phyloP scores from a whole-genome alignment of 2,329 filamentous ascomycete genomes.

The Coniochaeta ligniaria region DNA sequence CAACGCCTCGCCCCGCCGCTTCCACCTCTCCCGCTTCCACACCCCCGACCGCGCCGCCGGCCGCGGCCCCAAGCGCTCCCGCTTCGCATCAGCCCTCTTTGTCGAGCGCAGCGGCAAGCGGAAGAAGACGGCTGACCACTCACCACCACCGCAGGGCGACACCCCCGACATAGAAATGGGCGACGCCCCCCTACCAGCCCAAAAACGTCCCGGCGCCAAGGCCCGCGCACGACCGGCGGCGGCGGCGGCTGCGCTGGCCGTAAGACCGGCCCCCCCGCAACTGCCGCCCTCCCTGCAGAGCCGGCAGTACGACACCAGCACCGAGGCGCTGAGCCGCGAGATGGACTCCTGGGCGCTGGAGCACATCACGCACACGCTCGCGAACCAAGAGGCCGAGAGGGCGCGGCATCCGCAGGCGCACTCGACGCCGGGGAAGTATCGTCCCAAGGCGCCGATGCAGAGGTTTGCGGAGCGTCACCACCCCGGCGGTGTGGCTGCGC shows the following conservation, averaged over 20 bases:
- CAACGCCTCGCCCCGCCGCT: constrained; percentile 10
- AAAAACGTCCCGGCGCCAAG: constrained; percentile 7
- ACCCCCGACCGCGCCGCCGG: constrained; percentile 7
- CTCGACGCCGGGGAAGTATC: constrained; percentile 31
- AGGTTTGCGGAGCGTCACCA: constrained; percentile 51
- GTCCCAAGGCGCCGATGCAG: constrained; percentile 47
- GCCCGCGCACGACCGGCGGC: neutral
- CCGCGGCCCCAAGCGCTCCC: constrained; percentile 13
- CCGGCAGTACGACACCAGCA: constrained; percentile 25
- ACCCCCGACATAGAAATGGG: neutral
- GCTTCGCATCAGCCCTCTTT: constrained; percentile 14
- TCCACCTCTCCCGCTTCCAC: constrained; percentile 15
- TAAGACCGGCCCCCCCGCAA: constrained; percentile 7
- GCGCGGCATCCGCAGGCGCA: neutral
- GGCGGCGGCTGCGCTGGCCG: neutral
- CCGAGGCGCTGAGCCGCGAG: constrained; percentile 42
- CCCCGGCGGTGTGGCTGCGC: constrained; percentile 19
- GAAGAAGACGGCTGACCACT: neutral
- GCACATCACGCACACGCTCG: constrained; percentile 48
- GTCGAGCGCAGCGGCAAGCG: constrained; percentile 14
- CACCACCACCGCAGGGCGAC: constrained; percentile 5
- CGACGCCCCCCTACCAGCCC: neutral
- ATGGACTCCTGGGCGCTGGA: constrained; percentile 54
- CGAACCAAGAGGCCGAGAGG: constrained; percentile 34
- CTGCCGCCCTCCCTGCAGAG: constrained; percentile 11